Evolutionary conservation across 495 filamentous ascomycete genomes (phyloP).

Genomic region (Neurospora sp.): DNA sequence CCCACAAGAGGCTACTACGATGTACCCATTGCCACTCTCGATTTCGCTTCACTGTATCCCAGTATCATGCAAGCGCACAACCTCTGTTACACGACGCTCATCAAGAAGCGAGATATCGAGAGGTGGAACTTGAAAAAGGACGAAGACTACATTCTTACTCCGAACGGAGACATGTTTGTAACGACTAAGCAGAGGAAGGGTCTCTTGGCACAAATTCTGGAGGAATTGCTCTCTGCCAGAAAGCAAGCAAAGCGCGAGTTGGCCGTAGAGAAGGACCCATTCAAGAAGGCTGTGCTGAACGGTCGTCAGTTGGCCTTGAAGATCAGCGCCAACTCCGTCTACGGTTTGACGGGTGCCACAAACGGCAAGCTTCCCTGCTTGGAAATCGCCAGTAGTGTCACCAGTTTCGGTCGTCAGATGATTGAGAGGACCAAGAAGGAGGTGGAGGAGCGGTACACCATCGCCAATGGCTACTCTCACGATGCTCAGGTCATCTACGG

Average conservation of each 20-base stretch:
- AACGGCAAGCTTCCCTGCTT: constrained; percentile 94
- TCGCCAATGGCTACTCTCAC: constrained; percentile 87
- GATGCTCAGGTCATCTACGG: constrained; percentile 97
- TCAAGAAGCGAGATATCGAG: constrained; percentile 72
- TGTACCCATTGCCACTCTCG: constrained; percentile 89
- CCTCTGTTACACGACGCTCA: constrained; percentile 90
- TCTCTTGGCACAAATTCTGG: constrained; percentile 85
- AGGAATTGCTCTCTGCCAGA: constrained; percentile 79
- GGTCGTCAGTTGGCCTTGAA: constrained; percentile 95
- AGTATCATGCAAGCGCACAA: constrained; percentile 99
- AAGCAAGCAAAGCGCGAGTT: constrained; percentile 90
- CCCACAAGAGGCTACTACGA: constrained; percentile 85
- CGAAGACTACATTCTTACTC: constrained; percentile 92
- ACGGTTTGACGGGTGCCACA: constrained; percentile 92
- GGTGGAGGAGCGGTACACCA: constrained; percentile 79
- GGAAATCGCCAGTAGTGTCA: constrained; percentile 91
- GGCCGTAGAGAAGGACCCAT: constrained; percentile 83
- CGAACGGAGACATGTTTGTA: constrained; percentile 87
- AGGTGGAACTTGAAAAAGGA: constrained; percentile 65
- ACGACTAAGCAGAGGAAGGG: constrained; percentile 85
- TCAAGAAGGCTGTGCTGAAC: constrained; percentile 96
- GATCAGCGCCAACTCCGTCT: constrained; percentile 95
- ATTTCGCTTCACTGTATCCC: constrained; percentile 97
- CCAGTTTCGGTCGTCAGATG: constrained; percentile 93
- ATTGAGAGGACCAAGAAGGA: constrained; percentile 94